Base-by-base conservation (phyloP, 2,329 filamentous ascomycete genomes). In the Westerdykella sp. region DNA sequence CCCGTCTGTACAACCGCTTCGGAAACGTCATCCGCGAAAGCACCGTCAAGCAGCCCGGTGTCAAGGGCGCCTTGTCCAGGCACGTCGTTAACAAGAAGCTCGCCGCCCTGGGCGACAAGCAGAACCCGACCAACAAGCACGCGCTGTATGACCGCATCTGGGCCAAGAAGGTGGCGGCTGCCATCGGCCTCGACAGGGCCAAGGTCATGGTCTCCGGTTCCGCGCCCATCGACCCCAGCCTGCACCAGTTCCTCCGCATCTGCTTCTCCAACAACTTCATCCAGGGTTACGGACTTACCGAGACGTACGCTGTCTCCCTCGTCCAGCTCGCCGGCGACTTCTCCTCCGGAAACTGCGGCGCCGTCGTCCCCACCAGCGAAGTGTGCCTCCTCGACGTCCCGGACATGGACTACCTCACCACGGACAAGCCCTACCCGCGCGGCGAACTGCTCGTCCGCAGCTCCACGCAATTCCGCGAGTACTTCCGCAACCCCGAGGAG, bases 281-380 rank as follows among this genome's bases (percentile, higher is more conserved):
- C 25, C 91, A 97, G 69, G 93, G 91, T 23, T 98, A 91, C 66
- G 93, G 93, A 39, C 75, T 98, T 66, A 98, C 93, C 1, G 93
- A 98, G 70, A 86, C 89, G 1, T 96, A 95, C 60, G 89, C 90
- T 35, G 78, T 84, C 23, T 81, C 79, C 16, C 76, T 84, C 11
- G 78, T 80, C 30, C 93, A 97, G 70, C 59, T 79, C 10, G 66
- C 72, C 2, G 76, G 77, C 37, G 93, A 98, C 66, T 81, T 86
- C 62, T 78, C 76, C 7, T 72, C 83, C 4, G 89, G 88, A 48
- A 95, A 89, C 69, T 91, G 91, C 55, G 93, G 93, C 41, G 81
- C 78, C 5, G 76, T 89, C 0, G 76, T 79, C 47, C 75, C 81
- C 6, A 76, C 74, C 46, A 69, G 77, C 7, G 93, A 98, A 71